Evolutionary conservation across 2,329 filamentous ascomycete species (phyloP).

Genomic region (Penicillium sp.): DNA sequence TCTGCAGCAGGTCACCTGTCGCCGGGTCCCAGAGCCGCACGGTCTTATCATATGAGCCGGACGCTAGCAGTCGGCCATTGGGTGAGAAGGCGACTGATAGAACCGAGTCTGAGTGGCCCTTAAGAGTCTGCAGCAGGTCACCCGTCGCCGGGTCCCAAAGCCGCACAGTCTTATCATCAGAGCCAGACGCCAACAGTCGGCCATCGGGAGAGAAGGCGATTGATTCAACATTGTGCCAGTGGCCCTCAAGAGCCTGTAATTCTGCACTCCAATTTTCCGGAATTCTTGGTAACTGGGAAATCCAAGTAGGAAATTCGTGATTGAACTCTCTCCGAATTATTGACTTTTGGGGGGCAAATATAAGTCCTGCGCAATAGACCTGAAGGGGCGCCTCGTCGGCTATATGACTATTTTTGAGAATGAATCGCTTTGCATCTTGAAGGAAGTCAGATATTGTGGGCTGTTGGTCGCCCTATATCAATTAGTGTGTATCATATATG

Average conservation of each 20-base stretch:
- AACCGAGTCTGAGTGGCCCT: not conserved
- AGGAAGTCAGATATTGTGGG: not conserved
- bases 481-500: not conserved
- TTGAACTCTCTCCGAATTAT: not conserved
- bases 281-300: not conserved
- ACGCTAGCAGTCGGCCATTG: constrained; percentile 19
- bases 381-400: not conserved
- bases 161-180: constrained; percentile 4
- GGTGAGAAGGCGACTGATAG: constrained; percentile 13
- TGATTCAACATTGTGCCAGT: constrained; percentile 1
- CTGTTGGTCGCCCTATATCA: not conserved
- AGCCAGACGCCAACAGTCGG: constrained; percentile 23
- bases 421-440: not conserved
- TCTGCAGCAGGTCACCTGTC: not conserved
- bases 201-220: constrained; percentile 18
- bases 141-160: constrained; percentile 21
- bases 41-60: constrained; percentile 13
- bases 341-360: not conserved
- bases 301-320: not conserved
- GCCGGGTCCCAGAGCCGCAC: constrained; percentile 8
- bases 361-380: not conserved
- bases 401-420: not conserved
- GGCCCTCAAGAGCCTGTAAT: constrained; percentile 8
- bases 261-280: not conserved
- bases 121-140: constrained; percentile 1